Evolutionary conservation across 2,329 filamentous ascomycete species (phyloP), one percentile per base, ranked within the genome.

Genomic region (Sarocladium oryzae): DNA sequence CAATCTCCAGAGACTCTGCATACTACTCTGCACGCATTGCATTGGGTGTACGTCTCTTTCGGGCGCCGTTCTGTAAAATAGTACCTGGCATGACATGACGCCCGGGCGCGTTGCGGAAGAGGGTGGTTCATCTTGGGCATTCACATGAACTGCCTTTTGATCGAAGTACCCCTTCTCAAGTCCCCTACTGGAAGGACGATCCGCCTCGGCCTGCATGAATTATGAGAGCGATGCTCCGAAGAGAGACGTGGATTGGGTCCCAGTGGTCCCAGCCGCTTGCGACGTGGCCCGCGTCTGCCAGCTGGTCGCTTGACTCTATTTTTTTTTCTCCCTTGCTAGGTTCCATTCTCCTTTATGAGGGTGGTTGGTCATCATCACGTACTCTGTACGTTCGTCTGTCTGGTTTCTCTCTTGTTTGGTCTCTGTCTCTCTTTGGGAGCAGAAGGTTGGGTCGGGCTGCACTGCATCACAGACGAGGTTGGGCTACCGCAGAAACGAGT

Each of bases 211-310:
- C 21, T 48, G 43, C 43, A 48, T 48, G 28, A 30, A 45, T 13
- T 48, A 43, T 43, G 13, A 28, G 37, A 40, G 37, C 6, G 37
- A 40, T n/a, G n/a, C n/a, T n/a, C n/a, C 20, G 18, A 21, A 40
- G 16, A 23, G 16, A 40, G 37, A 40, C 37, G n/a, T n/a, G n/a
- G n/a, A n/a, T n/a, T n/a, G n/a, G n/a, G n/a, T 13, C 28, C 40
- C 40, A 48, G 24, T 5, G 6, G n/a, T 10, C 26, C 43, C 28
- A 21, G 26, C 21, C 43, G 43, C 43, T 48, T 48, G 43, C 43
- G 21, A 48, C 43, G 43, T 48, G 43, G 43, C 43, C n/a, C 43
- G 43, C 43, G 43, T 48, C 40, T 43, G 40, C 40, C 40, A 43
- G 23, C 16, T 43, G 40, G 9, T 43, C 40, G 21, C 40, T 26